These are phyloP conservation scores for Ustilago hordei DNA, from an alignment of 1,284 basidiomycete species.

Conservation along the genomic window DNA sequence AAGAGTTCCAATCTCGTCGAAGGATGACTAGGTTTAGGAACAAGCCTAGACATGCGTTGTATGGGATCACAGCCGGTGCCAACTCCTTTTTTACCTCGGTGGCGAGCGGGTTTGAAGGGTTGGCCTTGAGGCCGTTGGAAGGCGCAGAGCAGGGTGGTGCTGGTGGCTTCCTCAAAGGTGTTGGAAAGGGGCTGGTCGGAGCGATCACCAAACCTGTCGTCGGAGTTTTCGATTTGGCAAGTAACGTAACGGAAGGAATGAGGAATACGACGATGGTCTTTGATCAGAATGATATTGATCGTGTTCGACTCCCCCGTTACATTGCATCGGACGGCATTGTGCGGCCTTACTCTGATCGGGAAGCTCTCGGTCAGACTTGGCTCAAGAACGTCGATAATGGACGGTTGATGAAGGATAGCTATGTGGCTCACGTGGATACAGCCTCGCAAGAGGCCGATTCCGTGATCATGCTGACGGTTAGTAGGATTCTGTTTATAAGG, in stretches of 20 bases:
- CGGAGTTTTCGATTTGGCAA: constrained; percentile 94
- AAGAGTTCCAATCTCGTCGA: constrained; percentile 91
- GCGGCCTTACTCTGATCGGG: constrained; percentile 79
- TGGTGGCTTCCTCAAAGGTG: constrained; percentile 95
- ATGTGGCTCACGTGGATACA: constrained; percentile 81
- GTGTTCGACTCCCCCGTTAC: constrained; percentile 87
- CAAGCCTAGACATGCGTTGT: constrained; percentile 95
- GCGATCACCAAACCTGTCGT: constrained; percentile 96
- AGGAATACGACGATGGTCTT: constrained; percentile 99
- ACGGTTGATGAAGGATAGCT: constrained; percentile 82
- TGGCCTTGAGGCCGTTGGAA: constrained; percentile 95
- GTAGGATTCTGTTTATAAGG: constrained; percentile 79
- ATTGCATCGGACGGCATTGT: constrained; percentile 74
- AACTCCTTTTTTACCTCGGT: constrained; percentile 94
- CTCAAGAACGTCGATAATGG: constrained; percentile 90
- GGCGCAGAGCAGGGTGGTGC: constrained; percentile 95
- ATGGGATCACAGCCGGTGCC: constrained; percentile 89
- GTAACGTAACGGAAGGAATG: constrained; percentile 91
- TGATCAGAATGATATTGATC: constrained; percentile 89
- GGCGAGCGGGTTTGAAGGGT: constrained; percentile 93
- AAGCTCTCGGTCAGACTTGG: constrained; percentile 96
- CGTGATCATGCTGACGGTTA: constrained; percentile 65
- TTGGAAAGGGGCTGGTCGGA: constrained; percentile 95
- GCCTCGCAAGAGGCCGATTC: constrained; percentile 73
- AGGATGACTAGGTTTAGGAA: constrained; percentile 90